These are phyloP conservation scores for Diaporthe ilicicola DNA, from an alignment of 2,329 filamentous ascomycete species.

Conservation along the genomic window DNA sequence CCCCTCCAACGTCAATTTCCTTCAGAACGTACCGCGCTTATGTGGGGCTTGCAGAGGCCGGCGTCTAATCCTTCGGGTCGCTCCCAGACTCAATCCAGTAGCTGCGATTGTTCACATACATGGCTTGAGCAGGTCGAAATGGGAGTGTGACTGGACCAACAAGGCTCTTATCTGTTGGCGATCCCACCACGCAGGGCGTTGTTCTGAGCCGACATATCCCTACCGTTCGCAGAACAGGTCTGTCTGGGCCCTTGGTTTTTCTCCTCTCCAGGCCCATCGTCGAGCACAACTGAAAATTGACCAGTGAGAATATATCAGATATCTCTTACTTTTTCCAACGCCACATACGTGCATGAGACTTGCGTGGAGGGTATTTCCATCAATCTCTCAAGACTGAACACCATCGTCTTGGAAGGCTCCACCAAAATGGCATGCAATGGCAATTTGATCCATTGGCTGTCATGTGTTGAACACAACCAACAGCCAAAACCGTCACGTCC, in stretches of 20 bases:
- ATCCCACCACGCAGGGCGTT: too few relatives aligned
- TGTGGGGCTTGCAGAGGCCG: background rate
- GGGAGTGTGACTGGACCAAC: too few relatives aligned
- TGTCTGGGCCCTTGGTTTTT: too few relatives aligned
- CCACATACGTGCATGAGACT: background rate
- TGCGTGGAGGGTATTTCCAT: background rate
- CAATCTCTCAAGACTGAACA: background rate
- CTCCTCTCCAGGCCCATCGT: background rate
- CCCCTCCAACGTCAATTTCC: background rate
- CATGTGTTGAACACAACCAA: conserved; percentile 20
- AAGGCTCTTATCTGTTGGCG: background rate
- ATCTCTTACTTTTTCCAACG: background rate
- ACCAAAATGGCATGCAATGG: background rate
- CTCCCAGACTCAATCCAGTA: background rate
- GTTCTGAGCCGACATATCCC: background rate
- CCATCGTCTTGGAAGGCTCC: background rate
- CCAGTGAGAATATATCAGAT: background rate
- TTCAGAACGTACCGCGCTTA: conserved; percentile 3
- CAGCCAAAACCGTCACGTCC: conserved; percentile 3
- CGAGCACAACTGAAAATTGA: background rate
- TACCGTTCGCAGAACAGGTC: background rate
- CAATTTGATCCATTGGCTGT: conserved; percentile 16
- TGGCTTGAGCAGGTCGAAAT: background rate
- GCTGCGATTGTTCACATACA: background rate
- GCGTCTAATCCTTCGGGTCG: conserved; percentile 23